phyloP scores from a whole-genome alignment of 1,284 basidiomycete genomes.

The Quambalaria eucalypti region DNA sequence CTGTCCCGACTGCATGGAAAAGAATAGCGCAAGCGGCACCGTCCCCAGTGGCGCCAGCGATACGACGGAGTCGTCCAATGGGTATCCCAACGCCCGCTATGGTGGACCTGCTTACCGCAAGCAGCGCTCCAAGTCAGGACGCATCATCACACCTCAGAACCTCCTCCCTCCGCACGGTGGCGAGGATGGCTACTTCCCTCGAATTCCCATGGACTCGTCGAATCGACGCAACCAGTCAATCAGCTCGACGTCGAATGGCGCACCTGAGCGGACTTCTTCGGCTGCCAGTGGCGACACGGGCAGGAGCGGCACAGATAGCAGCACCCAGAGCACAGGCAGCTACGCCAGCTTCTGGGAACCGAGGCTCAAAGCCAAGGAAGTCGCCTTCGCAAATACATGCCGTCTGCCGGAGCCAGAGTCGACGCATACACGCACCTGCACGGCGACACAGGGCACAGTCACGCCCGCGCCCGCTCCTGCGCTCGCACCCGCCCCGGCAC shows the following conservation, averaged over 20 bases:
- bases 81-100: slow-evolving; percentile 17
- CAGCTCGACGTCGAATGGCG: not conserved
- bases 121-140: slow-evolving; percentile 29
- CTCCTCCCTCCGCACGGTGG: slow-evolving; percentile 16
- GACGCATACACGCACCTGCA: too few species aligned
- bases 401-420: too few species aligned
- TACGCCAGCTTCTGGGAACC: slow-evolving; percentile 26
- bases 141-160: slow-evolving; percentile 29
- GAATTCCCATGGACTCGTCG: not conserved
- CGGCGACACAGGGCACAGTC: too few species aligned
- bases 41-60: slow-evolving; percentile 38
- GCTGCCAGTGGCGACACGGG: slow-evolving; percentile 17
- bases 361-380: slow-evolving; percentile 20
- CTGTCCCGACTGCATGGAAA: slow-evolving; percentile 33
- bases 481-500: slow-evolving; percentile 23
- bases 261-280: slow-evolving; percentile 12
- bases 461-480: too few species aligned
- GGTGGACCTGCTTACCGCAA: slow-evolving; percentile 12
- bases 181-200: slow-evolving; percentile 25
- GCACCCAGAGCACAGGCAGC: slow-evolving; percentile 18
- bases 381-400: too few species aligned
- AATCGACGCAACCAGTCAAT: not conserved
- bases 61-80: slow-evolving; percentile 31
- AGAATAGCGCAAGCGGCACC: slow-evolving; percentile 20
- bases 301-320: slow-evolving; percentile 25